Conservation (phyloP, 257 asterid species). For the Apocynum venetum region DNA sequence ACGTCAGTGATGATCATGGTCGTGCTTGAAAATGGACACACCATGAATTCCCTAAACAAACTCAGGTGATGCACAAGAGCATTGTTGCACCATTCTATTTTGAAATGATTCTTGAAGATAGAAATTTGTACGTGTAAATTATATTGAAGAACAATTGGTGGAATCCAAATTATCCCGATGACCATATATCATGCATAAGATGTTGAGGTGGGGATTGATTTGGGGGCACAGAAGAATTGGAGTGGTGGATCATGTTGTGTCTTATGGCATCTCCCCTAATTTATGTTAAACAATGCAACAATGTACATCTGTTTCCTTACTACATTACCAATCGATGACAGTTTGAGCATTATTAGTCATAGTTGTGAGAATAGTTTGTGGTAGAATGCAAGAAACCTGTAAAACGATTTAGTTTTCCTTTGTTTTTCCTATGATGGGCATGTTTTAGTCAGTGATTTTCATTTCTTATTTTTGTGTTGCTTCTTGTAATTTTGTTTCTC, state of each 20-base stretch:
- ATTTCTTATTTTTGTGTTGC: not conserved
- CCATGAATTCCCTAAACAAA: not conserved
- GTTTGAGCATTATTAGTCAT: not conserved
- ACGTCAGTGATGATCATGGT: slow-evolving; percentile 43
- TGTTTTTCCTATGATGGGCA: not conserved
- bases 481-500: not conserved
- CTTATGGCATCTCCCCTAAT: slow-evolving; percentile 5
- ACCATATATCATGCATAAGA: not conserved
- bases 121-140: slow-evolving; percentile 16
- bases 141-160: slow-evolving; percentile 17
- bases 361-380: not conserved
- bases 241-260: slow-evolving; percentile 14
- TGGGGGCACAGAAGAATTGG: slow-evolving; percentile 10
- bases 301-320: slow-evolving; percentile 3
- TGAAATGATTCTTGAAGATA: slow-evolving; percentile 19
- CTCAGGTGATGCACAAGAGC: slow-evolving; percentile 13
- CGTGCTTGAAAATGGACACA: slow-evolving; percentile 42
- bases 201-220: slow-evolving; percentile 5
- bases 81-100: slow-evolving; percentile 9
- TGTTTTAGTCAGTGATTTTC: not conserved
- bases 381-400: not conserved
- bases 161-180: not conserved
- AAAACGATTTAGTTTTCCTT: no score
- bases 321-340: not conserved
- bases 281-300: slow-evolving; percentile 6